Evolutionary conservation across 495 filamentous ascomycete genomes (phyloP), one percentile per base, ranked within the genome.

Genomic region (Annulohypoxylon maeteangense): DNA sequence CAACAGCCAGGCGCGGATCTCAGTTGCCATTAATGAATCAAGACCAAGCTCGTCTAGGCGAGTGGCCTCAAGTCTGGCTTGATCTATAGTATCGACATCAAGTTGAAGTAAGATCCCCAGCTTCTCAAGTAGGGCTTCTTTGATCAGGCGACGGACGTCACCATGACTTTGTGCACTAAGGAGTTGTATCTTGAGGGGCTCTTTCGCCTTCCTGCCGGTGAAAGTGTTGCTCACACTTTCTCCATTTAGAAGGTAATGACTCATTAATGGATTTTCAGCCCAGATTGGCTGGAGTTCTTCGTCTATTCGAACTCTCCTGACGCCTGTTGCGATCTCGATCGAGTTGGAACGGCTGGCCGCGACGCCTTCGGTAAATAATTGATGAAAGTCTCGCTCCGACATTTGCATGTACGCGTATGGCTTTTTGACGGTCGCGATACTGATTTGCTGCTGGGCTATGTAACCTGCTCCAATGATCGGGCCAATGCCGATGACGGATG

Each of bases 401-500:
- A 74, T 62, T 3, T 50, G 20, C 7, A 23, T 23, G 45, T 50
- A 50, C 20, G 45, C 45, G 10, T 25, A 50, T 4, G 20, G 20
- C 20, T 4, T 40, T 31, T 34, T 23, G 3, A 42, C 7, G 12
- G 12, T 38, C 44, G 25, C 31, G n/a, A n/a, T 61, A 40, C 11
- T 25, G 10, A 31, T 47, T 44, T 38, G 18, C 18, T 62, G 65
- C 4, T 44, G 40, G 40, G 45, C 45, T 48, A 68, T 72, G 72
- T 84, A 85, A 0, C 85, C 84, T 29, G 76, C 72, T 0, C 82
- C 85, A 0, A 80, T 60, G 20, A 87, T 72, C 0, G 67, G 64
- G 0, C 81, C 83, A 32, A 87, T 82, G 22, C 85, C 55, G 23
- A 88, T 74, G 2, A 80, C 79, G 4, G 83, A 81, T 0, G 76